Conservation (phyloP, 805 yeast genomes). For the Cyberlindnera xylosilytica region DNA sequence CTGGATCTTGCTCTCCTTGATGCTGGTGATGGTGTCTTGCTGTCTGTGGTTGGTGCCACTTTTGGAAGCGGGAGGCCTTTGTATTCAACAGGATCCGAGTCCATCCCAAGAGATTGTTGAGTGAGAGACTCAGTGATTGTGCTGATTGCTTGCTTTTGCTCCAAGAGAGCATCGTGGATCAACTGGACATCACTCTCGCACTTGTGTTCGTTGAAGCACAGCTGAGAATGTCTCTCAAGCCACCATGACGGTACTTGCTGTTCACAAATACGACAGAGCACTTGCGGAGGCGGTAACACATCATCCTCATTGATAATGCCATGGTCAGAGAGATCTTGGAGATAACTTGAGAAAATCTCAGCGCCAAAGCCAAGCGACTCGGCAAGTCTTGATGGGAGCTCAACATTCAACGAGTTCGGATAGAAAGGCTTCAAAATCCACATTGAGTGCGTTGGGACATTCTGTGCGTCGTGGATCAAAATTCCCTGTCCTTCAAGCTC, state of each 20-base stretch:
- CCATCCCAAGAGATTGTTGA: slow-evolving; percentile 21
- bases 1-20: slow-evolving; percentile 38
- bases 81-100: slow-evolving; percentile 37
- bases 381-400: slow-evolving; percentile 67
- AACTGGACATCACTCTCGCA: slow-evolving; percentile 72
- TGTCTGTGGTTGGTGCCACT: slow-evolving; percentile 20
- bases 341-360: slow-evolving; percentile 73
- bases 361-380: slow-evolving; percentile 86
- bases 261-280: slow-evolving; percentile 91
- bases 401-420: slow-evolving; percentile 56
- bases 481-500: slow-evolving; percentile 95
- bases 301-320: slow-evolving; percentile 60
- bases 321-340: slow-evolving; percentile 58
- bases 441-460: slow-evolving; percentile 76
- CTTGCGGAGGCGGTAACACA: slow-evolving; percentile 77
- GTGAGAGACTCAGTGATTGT: slow-evolving; percentile 31
- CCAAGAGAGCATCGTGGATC: slow-evolving; percentile 72
- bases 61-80: slow-evolving; percentile 52
- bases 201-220: slow-evolving; percentile 82
- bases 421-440: slow-evolving; percentile 89
- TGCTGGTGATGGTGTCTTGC: slow-evolving; percentile 18
- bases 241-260: slow-evolving; percentile 93
- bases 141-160: slow-evolving; percentile 56
- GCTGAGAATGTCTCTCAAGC: slow-evolving; percentile 85
- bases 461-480: slow-evolving; percentile 61